phyloP scores from a whole-genome alignment of 352 stramenopile genomes.

The Globisporangium iwayamae region DNA sequence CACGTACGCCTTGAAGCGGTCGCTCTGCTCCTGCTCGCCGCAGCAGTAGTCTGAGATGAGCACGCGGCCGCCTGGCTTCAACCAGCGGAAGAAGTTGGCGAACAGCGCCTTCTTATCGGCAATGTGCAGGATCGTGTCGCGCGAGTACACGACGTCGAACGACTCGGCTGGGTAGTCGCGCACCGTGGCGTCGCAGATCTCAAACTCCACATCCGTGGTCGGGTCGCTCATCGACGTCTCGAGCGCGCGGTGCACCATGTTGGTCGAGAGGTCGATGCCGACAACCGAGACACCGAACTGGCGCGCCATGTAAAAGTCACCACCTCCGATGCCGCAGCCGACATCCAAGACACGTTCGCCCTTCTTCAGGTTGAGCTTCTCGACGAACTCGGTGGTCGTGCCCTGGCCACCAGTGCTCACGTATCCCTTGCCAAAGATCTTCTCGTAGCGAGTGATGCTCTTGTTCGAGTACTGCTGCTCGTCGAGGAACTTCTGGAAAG shows the following conservation, averaged over 20 bases:
- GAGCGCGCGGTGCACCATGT: constrained; percentile 73
- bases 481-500: constrained; percentile 73
- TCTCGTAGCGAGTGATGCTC: constrained; percentile 71
- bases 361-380: constrained; percentile 56
- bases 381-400: constrained; percentile 69
- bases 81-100: constrained; percentile 38
- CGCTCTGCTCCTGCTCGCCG: constrained; percentile 42
- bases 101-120: constrained; percentile 38
- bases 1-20: constrained; percentile 62
- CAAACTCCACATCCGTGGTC: constrained; percentile 54
- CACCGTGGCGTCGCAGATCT: constrained; percentile 66
- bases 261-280: constrained; percentile 70
- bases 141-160: constrained; percentile 59
- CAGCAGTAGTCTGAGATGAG: constrained; percentile 62
- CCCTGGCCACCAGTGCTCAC: constrained; percentile 61
- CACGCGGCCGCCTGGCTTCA: constrained; percentile 37
- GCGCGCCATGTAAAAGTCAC: constrained; percentile 88
- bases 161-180: constrained; percentile 54
- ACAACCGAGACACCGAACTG: constrained; percentile 81
- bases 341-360: constrained; percentile 85
- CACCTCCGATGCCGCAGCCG: constrained; percentile 89
- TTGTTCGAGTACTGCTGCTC: constrained; percentile 67
- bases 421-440: constrained; percentile 74
- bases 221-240: constrained; percentile 53
- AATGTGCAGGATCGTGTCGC: constrained; percentile 47